Evolutionary conservation across 2,329 filamentous ascomycete species (phyloP).

Genomic region (Alternaria ethzedia): DNA sequence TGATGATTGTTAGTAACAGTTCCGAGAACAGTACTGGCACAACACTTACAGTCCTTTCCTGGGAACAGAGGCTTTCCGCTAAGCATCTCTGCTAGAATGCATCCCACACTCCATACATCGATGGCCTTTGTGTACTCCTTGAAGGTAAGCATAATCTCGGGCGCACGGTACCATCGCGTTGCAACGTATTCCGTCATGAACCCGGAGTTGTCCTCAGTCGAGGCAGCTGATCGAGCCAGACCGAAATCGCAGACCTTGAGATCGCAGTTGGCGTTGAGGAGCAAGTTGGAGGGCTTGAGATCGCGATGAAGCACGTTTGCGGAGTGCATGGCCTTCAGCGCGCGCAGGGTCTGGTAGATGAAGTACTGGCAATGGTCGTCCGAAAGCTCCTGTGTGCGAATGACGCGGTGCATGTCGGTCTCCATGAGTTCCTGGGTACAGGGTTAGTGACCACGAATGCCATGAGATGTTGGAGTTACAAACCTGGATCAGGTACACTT

Average conservation of each 20-base stretch:
- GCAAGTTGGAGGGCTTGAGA: constrained; percentile 94
- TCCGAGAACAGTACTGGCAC: not conserved
- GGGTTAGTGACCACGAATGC: constrained; percentile 13
- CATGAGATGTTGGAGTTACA: not conserved
- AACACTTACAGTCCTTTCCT: constrained; percentile 87
- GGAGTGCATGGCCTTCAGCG: constrained; percentile 98
- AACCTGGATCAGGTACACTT: constrained; percentile 98
- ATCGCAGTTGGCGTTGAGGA: constrained; percentile 98
- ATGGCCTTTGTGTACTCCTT: constrained; percentile 99
- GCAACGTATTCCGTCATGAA: constrained; percentile 99
- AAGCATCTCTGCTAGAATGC: constrained; percentile 97
- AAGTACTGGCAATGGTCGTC: constrained; percentile 99
- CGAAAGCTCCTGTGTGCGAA: constrained; percentile 96
- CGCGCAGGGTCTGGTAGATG: constrained; percentile 98
- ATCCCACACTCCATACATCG: constrained; percentile 98
- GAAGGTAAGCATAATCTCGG: constrained; percentile 99
- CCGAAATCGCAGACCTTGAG: constrained; percentile 99
- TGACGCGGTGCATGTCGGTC: constrained; percentile 99
- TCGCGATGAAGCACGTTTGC: constrained; percentile 97
- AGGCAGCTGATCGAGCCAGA: constrained; percentile 91
- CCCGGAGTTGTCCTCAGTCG: constrained; percentile 98
- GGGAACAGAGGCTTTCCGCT: constrained; percentile 98
- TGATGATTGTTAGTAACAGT: constrained; percentile 44
- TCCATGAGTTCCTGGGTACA: constrained; percentile 87
- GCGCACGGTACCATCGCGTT: constrained; percentile 97